Base-by-base conservation (phyloP, 768 basidiomycete genomes). In the Rhodotorula sphaerocarpa region DNA sequence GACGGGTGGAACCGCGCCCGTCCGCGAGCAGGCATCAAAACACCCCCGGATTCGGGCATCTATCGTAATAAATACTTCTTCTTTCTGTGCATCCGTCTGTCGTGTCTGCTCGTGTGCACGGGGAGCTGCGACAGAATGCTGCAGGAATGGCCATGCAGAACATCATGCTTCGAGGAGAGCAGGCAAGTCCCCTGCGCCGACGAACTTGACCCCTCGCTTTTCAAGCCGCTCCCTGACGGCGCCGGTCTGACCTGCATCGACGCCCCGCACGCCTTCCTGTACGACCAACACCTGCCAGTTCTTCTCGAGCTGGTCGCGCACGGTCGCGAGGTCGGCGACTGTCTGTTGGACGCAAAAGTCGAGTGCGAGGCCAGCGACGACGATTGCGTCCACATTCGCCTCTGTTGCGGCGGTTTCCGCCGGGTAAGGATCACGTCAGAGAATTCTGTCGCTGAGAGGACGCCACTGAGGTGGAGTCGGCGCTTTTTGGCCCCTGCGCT, bases 321-420 rank as follows among this genome's bases (percentile, higher is more conserved):
- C n/a, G 6, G 36, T 3, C 18, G 9, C 47, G 5, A 41, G 77
- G 1, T 36, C 41, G 23, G 55, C 43, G 3, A 59, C 60, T 5
- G 82, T 81, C 53, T 71, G 78, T 63, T 81, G 80, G 63, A 88
- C 86, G 67, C 88, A 90, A 72, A 82, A 88, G 70, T 90, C 88
- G 3, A 86, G 83, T 25, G 88, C 88, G 39, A 90, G 75, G 1
- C 77, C 78, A 2, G 80, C 80, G 42, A 88, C 73, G 57, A 82
- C 83, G 23, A 90, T 75, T 58, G 83, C 81, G 20, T 80, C 80
- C 16, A 86, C 78, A 1, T 73, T 76, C 73, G 54, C 76, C 64
- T 58, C 77, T 75, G 39, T 63, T 39, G 4, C 53, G n/a, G 14
- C 54, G 54, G 2, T n/a, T n/a, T n/a, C n/a, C n/a, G n/a, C n/a